Evolutionary conservation across 2,329 filamentous ascomycete genomes (phyloP).

Genomic region (Pseudogymnoascus destructans): DNA sequence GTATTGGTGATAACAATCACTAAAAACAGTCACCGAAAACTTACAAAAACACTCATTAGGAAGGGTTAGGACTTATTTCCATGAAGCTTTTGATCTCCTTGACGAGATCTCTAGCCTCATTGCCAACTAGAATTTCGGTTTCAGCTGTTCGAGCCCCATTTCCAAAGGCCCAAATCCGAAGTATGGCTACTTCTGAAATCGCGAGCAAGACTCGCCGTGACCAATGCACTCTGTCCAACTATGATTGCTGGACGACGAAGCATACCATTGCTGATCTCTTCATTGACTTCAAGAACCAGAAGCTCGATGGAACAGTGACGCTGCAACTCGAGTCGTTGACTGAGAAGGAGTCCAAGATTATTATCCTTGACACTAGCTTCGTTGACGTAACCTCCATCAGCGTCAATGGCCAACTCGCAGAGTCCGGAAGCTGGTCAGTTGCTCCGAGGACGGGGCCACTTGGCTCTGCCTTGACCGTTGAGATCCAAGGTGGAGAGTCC

Average conservation of each 20-base stretch:
- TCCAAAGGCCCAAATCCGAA: conserved; percentile 1
- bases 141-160: neutral
- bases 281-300: conserved; percentile 71
- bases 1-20: conserved; percentile 5
- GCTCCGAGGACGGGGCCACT: conserved; percentile 53
- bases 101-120: conserved; percentile 4
- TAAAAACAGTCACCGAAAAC: neutral
- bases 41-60: neutral
- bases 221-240: conserved; percentile 85
- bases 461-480: conserved; percentile 55
- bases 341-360: conserved; percentile 56
- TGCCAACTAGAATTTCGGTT: neutral
- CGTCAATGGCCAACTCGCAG: conserved; percentile 40
- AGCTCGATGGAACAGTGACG: conserved; percentile 62
- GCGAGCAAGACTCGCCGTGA: conserved; percentile 39
- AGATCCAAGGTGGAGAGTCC: conserved; percentile 40
- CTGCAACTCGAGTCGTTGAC: conserved; percentile 68
- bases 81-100: conserved; percentile 8
- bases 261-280: conserved; percentile 73
- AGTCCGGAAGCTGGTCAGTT: conserved; percentile 26
- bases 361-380: conserved; percentile 80
- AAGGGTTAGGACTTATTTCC: neutral
- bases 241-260: conserved; percentile 71
- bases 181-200: neutral
- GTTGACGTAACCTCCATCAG: conserved; percentile 61